Evolutionary conservation across 495 filamentous ascomycete genomes (phyloP), one percentile per base, ranked within the genome.

Genomic region (Bathelium albidoporum): DNA sequence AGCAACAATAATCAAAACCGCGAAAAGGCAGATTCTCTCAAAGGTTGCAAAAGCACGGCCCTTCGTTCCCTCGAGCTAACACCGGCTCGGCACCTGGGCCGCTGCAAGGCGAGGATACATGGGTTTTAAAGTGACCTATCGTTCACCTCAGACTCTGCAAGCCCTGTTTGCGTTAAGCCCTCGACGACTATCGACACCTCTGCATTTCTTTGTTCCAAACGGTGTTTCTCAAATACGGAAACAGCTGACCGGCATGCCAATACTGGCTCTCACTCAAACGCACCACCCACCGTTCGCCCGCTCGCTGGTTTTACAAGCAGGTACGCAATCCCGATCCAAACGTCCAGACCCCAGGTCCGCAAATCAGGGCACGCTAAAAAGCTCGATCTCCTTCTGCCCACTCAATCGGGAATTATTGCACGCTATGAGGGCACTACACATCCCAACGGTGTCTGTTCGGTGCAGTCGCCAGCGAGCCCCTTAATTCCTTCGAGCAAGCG

Each of bases 1-100:
- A 55, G 26, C 49, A 49, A 49, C 44, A 55, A 55, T 7, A 10
- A 5, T 29, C 20, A 29, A 7, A 1, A 5, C 5, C 4, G n/a
- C 10, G 10, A 10, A 10, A 55, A 55, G 34, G 34, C 34, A 55
- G 22, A 49, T 49, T 49, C 44, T n/a, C n/a, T n/a, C n/a, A n/a
- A n/a, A n/a, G n/a, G n/a, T n/a, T n/a, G n/a, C n/a, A 24, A 20
- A 55, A 55, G 49, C 20, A 55, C 49, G 49, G 49, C 49, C 49
- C 49, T 29, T 2, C 4, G 44, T 49, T 49, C 44, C 29, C 20
- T 5, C 9, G 29, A 20, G 5, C 24, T 26, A 55, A 7, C 20
- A 3, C 20, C 44, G 12, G 49, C 24, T 55, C 49, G 49, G 49
- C 49, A 55, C 49, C 49, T 55, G 24, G 20, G 20, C 49, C 49